Conservation (phyloP, 106 monocot genomes). For the Apostasia shenzhenica region DNA sequence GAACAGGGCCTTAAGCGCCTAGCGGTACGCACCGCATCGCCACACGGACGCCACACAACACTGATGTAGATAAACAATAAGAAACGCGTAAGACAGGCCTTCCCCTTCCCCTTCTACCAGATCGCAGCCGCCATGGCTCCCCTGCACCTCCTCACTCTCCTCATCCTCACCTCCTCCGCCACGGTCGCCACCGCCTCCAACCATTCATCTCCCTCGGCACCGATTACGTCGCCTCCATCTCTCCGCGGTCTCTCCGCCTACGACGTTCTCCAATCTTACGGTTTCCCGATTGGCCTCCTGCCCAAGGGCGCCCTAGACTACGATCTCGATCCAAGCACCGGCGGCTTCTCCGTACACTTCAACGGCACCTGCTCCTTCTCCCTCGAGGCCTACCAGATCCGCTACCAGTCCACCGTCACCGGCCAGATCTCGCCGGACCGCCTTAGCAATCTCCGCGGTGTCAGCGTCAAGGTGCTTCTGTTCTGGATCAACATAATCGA, state of each 20-base stretch:
- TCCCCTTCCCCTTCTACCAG: too few relatives aligned
- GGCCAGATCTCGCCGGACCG: constrained; percentile 24
- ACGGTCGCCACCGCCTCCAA: constrained; percentile 1
- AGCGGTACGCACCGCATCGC: too few relatives aligned
- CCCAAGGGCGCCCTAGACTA: constrained; percentile 45
- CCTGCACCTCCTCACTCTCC: constrained; percentile 6
- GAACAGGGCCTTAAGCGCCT: too few relatives aligned
- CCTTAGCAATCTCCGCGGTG: constrained; percentile 32
- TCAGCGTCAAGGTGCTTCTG: constrained; percentile 50
- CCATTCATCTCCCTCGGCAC: neutral
- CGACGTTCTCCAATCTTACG: constrained; percentile 44
- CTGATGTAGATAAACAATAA: too few relatives aligned
- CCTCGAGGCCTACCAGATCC: constrained; percentile 36
- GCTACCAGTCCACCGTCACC: constrained; percentile 34
- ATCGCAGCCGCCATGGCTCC: neutral
- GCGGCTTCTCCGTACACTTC: constrained; percentile 40
- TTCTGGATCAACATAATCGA: constrained; percentile 51
- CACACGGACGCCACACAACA: too few relatives aligned
- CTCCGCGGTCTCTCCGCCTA: constrained; percentile 16
- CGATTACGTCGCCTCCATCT: neutral
- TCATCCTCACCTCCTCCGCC: constrained; percentile 3
- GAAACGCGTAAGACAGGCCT: too few relatives aligned
- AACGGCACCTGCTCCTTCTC: constrained; percentile 46
- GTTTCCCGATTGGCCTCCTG: constrained; percentile 56
- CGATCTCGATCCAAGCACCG: constrained; percentile 33